Base-by-base conservation (phyloP, 306 rosid species). In the Morella rubra region DNA sequence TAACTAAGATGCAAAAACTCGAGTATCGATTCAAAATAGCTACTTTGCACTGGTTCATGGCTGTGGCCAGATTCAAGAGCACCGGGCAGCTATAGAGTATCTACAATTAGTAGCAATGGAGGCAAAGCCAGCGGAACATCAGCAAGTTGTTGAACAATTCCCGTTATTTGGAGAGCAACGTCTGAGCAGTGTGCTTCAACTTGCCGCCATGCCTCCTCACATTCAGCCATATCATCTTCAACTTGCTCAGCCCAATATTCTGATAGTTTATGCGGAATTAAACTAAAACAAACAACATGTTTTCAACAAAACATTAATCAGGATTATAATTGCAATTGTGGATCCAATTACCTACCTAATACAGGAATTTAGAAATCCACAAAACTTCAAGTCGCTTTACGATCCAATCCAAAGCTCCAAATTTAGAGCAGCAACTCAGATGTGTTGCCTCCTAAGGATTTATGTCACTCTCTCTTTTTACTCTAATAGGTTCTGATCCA, bases 221-320 rank as follows among this genome's bases (percentile, higher is more conserved):
- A 58, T 58, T 58, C 64, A 58, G 64, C 14, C 16, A 58, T 58
- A 58, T 58, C 64, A 58, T 58, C 64, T 58, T 58, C 64, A 58
- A 22, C 40, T 58, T 22, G 32, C 64, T 58, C 64, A 58, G 3
- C 64, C 64, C 32, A 58, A 19, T 10, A 4, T 56, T 56, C 62
- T n/a, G n/a, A n/a, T n/a, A n/a, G n/a, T n/a, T n/a, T n/a, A n/a
- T n/a, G n/a, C n/a, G n/a, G n/a, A n/a, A n/a, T n/a, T n/a, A n/a
- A n/a, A n/a, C n/a, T n/a, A n/a, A n/a, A n/a, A n/a, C n/a, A n/a
- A n/a, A n/a, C n/a, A n/a, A n/a, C n/a, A n/a, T n/a, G n/a, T n/a
- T n/a, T n/a, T n/a, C n/a, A n/a, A n/a, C n/a, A n/a, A n/a, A n/a
- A n/a, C n/a, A n/a, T n/a, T n/a, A n/a, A n/a, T n/a, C n/a, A n/a